phyloP scores from a whole-genome alignment of 768 basidiomycete genomes.

The Steccherinum ochraceum region DNA sequence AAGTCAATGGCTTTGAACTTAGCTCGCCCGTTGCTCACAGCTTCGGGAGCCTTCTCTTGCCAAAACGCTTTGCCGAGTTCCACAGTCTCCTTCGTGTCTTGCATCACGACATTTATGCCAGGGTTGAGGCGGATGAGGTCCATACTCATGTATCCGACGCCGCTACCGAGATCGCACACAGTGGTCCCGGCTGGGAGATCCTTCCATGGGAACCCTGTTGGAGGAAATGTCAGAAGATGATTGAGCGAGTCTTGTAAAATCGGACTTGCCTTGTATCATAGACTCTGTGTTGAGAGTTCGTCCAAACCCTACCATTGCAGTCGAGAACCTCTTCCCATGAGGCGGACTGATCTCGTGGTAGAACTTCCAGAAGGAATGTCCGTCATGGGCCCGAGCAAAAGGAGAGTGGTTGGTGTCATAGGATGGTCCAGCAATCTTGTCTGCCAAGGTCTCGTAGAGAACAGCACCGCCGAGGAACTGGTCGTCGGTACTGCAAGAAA shows the following conservation, averaged over 20 bases:
- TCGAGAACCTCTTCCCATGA: background rate
- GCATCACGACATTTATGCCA: slow-evolving; percentile 24
- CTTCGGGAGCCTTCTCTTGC: slow-evolving; percentile 20
- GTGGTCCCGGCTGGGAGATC: slow-evolving; percentile 17
- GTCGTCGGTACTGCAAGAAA: background rate
- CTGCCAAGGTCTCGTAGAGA: background rate
- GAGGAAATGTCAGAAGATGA: background rate
- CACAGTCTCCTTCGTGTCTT: slow-evolving; percentile 24
- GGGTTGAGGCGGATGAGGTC: slow-evolving; percentile 22
- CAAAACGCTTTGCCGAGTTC: slow-evolving; percentile 21
- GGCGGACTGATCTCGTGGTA: background rate
- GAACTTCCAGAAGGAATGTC: background rate
- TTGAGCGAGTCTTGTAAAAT: background rate
- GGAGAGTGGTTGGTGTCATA: background rate
- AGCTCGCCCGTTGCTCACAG: slow-evolving; percentile 18
- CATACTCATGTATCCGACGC: slow-evolving; percentile 27
- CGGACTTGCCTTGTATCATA: background rate
- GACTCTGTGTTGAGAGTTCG: background rate
- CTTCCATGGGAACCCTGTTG: slow-evolving; percentile 26
- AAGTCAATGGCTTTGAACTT: slow-evolving; percentile 26
- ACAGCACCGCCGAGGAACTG: background rate
- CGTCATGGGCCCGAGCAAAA: background rate
- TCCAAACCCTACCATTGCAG: background rate
- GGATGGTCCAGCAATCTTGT: background rate
- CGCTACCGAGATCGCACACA: slow-evolving; percentile 30